A percentile compares a stretch with the other conserved stretches of the same genome.
These are phyloP conservation scores for Dichomitus squalens DNA, from an alignment of 1,284 basidiomycete species.

Conservation along the genomic window DNA sequence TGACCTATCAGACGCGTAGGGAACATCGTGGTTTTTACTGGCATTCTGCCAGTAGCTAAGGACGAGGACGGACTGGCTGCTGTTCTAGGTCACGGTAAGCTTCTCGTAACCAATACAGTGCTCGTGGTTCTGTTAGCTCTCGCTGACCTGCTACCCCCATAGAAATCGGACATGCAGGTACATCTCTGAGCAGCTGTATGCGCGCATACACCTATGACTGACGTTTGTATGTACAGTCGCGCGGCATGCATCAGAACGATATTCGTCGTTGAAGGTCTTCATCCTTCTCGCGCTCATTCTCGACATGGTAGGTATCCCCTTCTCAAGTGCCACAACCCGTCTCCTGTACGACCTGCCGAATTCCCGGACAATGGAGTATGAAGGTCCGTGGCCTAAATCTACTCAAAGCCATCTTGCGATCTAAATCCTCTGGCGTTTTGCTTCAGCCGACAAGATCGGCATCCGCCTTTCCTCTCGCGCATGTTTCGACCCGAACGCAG, in stretches of 20 bases:
- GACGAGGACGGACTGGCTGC: conserved; percentile 87
- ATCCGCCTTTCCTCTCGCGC: conserved; percentile 74
- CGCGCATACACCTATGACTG: not conserved
- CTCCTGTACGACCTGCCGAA: conserved; percentile 80
- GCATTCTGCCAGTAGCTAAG: conserved; percentile 80
- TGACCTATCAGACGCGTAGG: conserved; percentile 42
- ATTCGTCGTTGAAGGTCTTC: conserved; percentile 61
- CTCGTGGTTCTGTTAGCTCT: too few relatives aligned
- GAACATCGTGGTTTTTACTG: conserved; percentile 88
- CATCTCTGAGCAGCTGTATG: not conserved
- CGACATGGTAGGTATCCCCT: conserved; percentile 52
- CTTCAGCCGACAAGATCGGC: conserved; percentile 75
- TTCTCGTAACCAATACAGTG: not conserved
- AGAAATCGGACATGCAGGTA: conserved; percentile 90
- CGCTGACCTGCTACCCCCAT: not conserved
- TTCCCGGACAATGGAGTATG: conserved; percentile 79
- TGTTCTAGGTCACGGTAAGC: conserved; percentile 82
- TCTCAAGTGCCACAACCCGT: conserved; percentile 47
- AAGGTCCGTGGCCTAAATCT: conserved; percentile 54
- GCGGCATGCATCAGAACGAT: conserved; percentile 74
- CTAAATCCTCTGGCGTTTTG: not conserved
- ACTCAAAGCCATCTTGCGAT: not conserved
- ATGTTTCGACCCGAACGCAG: conserved; percentile 80
- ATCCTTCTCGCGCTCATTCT: conserved; percentile 53
- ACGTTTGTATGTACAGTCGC: conserved; percentile 49